Evolutionary conservation across 2,329 filamentous ascomycete genomes (phyloP).

Genomic region (Microcera coccophila): DNA sequence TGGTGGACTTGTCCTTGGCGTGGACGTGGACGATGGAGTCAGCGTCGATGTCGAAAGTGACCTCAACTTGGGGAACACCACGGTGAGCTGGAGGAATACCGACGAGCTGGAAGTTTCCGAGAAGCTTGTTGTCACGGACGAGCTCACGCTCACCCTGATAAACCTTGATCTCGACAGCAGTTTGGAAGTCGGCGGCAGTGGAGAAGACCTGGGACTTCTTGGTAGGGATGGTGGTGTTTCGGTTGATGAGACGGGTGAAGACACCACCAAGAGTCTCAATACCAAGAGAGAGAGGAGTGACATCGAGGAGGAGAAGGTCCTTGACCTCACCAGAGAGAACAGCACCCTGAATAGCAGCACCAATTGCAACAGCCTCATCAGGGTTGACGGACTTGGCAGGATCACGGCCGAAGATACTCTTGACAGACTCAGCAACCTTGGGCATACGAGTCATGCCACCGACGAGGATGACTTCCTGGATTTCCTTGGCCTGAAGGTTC

Average conservation of each 20-base stretch:
- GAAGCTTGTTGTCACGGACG: conserved; percentile 95
- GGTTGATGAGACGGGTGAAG: conserved; percentile 97
- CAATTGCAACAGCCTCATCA: conserved; percentile 95
- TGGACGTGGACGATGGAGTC: conserved; percentile 97
- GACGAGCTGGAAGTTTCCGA: conserved; percentile 99
- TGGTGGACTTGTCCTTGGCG: conserved; percentile 98
- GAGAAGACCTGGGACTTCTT: conserved; percentile 99
- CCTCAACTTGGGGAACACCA: conserved; percentile 93
- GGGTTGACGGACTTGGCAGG: conserved; percentile 98
- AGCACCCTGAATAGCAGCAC: conserved; percentile 94
- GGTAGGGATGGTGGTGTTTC: conserved; percentile 97
- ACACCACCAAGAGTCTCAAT: conserved; percentile 98
- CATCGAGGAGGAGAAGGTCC: conserved; percentile 90
- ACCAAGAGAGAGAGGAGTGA: conserved; percentile 93
- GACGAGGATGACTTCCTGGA: conserved; percentile 96
- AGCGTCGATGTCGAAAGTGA: conserved; percentile 98
- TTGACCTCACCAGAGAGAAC: conserved; percentile 96
- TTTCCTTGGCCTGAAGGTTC: conserved; percentile 83
- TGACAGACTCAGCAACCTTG: conserved; percentile 94
- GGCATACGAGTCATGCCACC: conserved; percentile 99
- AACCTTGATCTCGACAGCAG: conserved; percentile 98
- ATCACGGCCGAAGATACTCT: conserved; percentile 93
- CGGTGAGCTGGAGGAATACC: conserved; percentile 94
- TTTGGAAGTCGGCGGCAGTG: conserved; percentile 96
- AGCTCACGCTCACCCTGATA: conserved; percentile 99